These are phyloP conservation scores for Russula abietina DNA, from an alignment of 768 basidiomycete genomes.

Conservation along the genomic window DNA sequence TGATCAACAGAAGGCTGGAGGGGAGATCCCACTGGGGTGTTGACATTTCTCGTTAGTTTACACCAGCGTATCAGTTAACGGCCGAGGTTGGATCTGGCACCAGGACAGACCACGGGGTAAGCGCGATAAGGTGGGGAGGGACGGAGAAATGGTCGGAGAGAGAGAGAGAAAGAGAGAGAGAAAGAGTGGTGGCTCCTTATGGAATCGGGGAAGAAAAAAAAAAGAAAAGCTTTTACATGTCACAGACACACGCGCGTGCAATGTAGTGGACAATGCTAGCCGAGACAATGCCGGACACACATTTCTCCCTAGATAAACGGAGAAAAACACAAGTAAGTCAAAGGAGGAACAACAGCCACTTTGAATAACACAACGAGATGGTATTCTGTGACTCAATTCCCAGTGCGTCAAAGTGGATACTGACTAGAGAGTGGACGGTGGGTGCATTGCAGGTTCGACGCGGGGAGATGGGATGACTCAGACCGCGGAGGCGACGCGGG, in stretches of 20 bases:
- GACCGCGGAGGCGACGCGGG: no score
- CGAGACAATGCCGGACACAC: background rate
- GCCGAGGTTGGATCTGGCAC: background rate
- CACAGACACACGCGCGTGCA: background rate
- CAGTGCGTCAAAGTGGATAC: background rate
- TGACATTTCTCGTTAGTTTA: slow-evolving; percentile 1
- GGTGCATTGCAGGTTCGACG: no score
- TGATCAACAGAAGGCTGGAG: slow-evolving; percentile 30
- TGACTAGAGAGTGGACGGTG: no score
- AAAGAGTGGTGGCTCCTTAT: slow-evolving; percentile 3
- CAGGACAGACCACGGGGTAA: background rate
- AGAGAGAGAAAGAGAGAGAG: background rate
- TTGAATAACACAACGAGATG: background rate
- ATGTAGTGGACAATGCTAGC: slow-evolving; percentile 1
- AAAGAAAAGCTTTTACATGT: background rate
- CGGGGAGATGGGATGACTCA: no score
- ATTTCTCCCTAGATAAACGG: no score
- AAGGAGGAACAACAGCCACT: background rate
- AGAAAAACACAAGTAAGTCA: slow-evolving; percentile 1
- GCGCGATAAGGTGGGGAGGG: background rate
- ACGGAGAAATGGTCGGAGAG: background rate
- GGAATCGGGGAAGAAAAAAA: background rate
- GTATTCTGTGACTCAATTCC: background rate
- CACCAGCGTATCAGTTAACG: background rate
- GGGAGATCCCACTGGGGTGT: background rate